Conservation (phyloP, 179 eudicot genomes). For the Sideroxylon spinosum region DNA sequence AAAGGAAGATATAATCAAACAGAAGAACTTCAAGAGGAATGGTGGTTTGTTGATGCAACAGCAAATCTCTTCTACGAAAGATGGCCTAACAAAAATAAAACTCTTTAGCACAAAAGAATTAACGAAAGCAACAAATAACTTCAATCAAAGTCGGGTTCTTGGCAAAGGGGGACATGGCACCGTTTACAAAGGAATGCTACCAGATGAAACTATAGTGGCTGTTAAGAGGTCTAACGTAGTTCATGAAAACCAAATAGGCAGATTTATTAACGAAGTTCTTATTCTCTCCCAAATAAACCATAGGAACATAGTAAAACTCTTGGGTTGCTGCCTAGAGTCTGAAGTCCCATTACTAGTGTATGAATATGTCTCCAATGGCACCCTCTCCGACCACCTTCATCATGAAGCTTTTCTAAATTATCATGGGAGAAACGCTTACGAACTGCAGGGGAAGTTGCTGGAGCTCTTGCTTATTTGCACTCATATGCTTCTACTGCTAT, state of each 20-base stretch:
- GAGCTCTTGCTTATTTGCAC: slow-evolving; percentile 25
- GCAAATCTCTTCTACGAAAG: slow-evolving; percentile 3
- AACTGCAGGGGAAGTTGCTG: slow-evolving; percentile 17
- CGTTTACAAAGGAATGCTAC: slow-evolving; percentile 24
- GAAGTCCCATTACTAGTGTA: slow-evolving; percentile 20
- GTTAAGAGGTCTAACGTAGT: slow-evolving; percentile 8
- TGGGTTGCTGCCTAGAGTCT: slow-evolving; percentile 19
- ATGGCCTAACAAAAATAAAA: background rate
- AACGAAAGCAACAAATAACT: slow-evolving; percentile 20
- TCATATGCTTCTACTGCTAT: slow-evolving; percentile 13
- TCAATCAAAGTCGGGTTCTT: slow-evolving; percentile 24
- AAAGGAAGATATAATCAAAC: background rate
- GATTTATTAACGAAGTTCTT: slow-evolving; percentile 19
- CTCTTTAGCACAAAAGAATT: slow-evolving; percentile 11
- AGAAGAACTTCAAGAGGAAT: slow-evolving; percentile 17
- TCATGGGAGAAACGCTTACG: slow-evolving; percentile 16
- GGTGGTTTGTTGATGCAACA: slow-evolving; percentile 19
- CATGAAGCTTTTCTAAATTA: background rate
- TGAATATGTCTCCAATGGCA: slow-evolving; percentile 21
- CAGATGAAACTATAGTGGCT: slow-evolving; percentile 13
- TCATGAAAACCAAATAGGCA: slow-evolving; percentile 7
- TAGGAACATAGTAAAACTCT: slow-evolving; percentile 18
- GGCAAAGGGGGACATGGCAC: slow-evolving; percentile 60
- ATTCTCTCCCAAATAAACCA: slow-evolving; percentile 22
- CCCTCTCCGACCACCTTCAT: slow-evolving; percentile 18